Conservation (phyloP, 2,329 filamentous ascomycete species). For the Microdochium trichocladiopsis region DNA sequence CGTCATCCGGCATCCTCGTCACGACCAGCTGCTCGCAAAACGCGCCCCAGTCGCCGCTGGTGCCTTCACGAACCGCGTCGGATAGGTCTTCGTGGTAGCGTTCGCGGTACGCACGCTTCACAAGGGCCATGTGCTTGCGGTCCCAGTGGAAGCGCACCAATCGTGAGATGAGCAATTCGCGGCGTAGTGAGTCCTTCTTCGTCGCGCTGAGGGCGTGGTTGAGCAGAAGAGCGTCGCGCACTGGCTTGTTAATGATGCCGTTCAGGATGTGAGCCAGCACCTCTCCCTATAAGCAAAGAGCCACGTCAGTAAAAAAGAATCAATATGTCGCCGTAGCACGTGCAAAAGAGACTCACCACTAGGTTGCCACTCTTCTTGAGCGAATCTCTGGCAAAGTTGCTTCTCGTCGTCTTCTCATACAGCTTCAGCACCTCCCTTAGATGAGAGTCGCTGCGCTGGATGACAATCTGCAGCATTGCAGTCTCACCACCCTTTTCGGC, state of each 20-base stretch:
- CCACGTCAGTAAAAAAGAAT: slow-evolving; percentile 1
- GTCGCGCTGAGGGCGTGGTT: slow-evolving; percentile 81
- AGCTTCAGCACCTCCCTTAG: slow-evolving; percentile 69
- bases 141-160: slow-evolving; percentile 94
- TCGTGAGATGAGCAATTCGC: slow-evolving; percentile 80
- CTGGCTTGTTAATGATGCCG: slow-evolving; percentile 90
- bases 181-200: slow-evolving; percentile 63
- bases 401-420: slow-evolving; percentile 66
- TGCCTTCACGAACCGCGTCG: slow-evolving; percentile 71
- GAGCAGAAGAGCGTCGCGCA: slow-evolving; percentile 83
- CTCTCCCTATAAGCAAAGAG: slow-evolving; percentile 60
- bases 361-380: slow-evolving; percentile 85
- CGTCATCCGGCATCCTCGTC: slow-evolving; percentile 51
- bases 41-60: slow-evolving; percentile 67
- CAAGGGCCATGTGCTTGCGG: slow-evolving; percentile 66
- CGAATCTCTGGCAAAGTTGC: slow-evolving; percentile 84
- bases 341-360: slow-evolving; percentile 59
- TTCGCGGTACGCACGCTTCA: slow-evolving; percentile 74
- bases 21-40: slow-evolving; percentile 69
- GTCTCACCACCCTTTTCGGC: slow-evolving; percentile 78
- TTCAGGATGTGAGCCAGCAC: slow-evolving; percentile 92
- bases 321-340: slow-evolving; percentile 1
- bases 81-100: slow-evolving; percentile 71
- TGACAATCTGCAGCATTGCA: slow-evolving; percentile 78
- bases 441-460: slow-evolving; percentile 74